phyloP scores from a whole-genome alignment of 1,139 yeast species.

The Yamadazyma dushanensis region DNA sequence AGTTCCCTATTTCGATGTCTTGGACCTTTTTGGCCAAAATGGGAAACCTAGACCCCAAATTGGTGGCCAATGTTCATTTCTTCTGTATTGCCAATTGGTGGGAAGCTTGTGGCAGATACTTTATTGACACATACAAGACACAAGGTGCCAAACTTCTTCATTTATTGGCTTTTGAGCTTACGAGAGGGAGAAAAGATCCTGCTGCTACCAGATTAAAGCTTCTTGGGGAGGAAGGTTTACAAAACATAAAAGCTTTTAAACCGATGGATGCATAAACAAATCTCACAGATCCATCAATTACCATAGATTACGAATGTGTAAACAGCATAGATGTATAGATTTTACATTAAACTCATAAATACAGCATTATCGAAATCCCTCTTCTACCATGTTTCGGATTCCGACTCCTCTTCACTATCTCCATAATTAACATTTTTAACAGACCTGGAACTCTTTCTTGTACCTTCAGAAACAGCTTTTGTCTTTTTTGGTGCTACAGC shows the following conservation, averaged over 20 bases:
- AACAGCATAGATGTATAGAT: too few relatives aligned
- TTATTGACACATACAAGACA: constrained; percentile 56
- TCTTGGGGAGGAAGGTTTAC: constrained; percentile 75
- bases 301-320: too few relatives aligned
- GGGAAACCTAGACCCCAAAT: constrained; percentile 52
- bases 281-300: too few relatives aligned
- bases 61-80: constrained; percentile 68
- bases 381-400: background rate
- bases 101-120: constrained; percentile 73
- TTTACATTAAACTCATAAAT: constrained; percentile 2
- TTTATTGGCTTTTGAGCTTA: constrained; percentile 24
- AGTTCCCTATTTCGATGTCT: constrained; percentile 45
- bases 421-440: constrained; percentile 40
- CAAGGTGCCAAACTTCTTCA: constrained; percentile 69
- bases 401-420: constrained; percentile 12
- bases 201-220: constrained; percentile 77
- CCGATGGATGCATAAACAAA: constrained; percentile 40
- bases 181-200: constrained; percentile 53
- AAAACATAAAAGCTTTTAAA: constrained; percentile 50
- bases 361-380: constrained; percentile 1
- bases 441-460: constrained; percentile 47
- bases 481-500: constrained; percentile 43
- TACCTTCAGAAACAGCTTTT: constrained; percentile 22
- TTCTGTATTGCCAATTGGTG: constrained; percentile 83
- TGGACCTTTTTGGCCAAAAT: constrained; percentile 78